Base-by-base conservation (phyloP, 2,329 filamentous ascomycete genomes). In the Venturia asperata region DNA sequence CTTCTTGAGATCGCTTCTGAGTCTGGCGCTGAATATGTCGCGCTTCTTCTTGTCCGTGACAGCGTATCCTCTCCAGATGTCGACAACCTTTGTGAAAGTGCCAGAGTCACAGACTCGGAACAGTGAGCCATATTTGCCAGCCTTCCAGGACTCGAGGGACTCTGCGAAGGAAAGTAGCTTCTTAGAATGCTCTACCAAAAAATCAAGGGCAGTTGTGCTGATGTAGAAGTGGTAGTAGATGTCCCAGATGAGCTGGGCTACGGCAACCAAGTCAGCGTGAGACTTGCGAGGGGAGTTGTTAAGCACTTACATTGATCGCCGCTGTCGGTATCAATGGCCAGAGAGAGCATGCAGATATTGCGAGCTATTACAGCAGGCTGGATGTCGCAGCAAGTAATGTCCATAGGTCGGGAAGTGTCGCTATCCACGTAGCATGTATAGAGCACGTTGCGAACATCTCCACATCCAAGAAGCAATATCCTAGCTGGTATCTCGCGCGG, bases 311-410 rank as follows among this genome's bases (percentile, higher is more conserved):
- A 21, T 56, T 56, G 13, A 19, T 56, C 52, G 27, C 0, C n/a
- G 30, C 27, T n/a, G 6, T 27, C 17, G 52, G 3, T 56, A 9
- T 58, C 52, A 1, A 58, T 30, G 37, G 37, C 17, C 27, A 56
- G 17, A 56, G 52, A 37, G 5, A 56, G 19, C 19, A 58, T n/a
- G 17, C 52, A 58, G 3, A 58, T 37, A 21, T 58, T 58, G 1
- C 52, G 52, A 2, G 27, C 52, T n/a, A 58, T 75, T 21, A 77
- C 77, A 15, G 78, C 72, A 37, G 84, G 76, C 56, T 76, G 68
- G 70, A 58, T 58, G 27, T 87, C 83, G 70, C 83, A 86, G 65
- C 79, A 83, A 1, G 85, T 87, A 55, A 86, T 73, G 67, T 85
- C 82, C 5, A 85, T 34, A 24, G n/a, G 61, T 43, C 67, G 47